Conservation (phyloP, 2,329 filamentous ascomycete genomes). For the Pseudocercospora cruenta region DNA sequence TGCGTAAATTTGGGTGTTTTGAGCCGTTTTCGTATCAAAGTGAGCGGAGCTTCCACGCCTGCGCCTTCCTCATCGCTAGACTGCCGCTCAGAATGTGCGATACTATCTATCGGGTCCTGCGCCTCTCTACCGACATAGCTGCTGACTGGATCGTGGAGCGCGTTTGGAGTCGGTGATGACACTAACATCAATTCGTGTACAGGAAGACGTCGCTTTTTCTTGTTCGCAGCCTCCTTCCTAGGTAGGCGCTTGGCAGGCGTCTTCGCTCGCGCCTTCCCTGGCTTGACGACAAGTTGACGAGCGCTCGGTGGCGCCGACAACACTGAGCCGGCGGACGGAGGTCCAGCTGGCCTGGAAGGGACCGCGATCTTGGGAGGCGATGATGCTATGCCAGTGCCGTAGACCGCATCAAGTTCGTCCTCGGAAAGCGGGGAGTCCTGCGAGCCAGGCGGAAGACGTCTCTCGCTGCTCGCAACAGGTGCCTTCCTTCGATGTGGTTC, state of each 20-base stretch:
- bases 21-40: slow-evolving; percentile 28
- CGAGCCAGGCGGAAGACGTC: slow-evolving; percentile 20
- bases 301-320: background rate
- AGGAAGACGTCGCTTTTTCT: slow-evolving; percentile 16
- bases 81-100: slow-evolving; percentile 6
- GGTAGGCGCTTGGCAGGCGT: background rate
- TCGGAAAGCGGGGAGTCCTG: slow-evolving; percentile 38
- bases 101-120: slow-evolving; percentile 26
- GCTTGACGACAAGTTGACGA: no score
- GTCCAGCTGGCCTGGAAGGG: background rate
- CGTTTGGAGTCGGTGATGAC: slow-evolving; percentile 1
- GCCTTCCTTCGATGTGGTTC: background rate
- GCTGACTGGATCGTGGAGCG: slow-evolving; percentile 3
- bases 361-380: slow-evolving; percentile 4
- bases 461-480: slow-evolving; percentile 1
- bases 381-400: slow-evolving; percentile 19
- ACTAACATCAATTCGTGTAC: slow-evolving; percentile 31
- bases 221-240: background rate
- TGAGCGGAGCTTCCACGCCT: slow-evolving; percentile 24
- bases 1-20: slow-evolving; percentile 26
- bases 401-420: slow-evolving; percentile 27
- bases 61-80: background rate
- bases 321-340: background rate
- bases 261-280: background rate
- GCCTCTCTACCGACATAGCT: slow-evolving; percentile 7